These are phyloP conservation scores for Colletotrichum limetticola DNA, from an alignment of 2,329 filamentous ascomycete genomes.

Conservation along the genomic window DNA sequence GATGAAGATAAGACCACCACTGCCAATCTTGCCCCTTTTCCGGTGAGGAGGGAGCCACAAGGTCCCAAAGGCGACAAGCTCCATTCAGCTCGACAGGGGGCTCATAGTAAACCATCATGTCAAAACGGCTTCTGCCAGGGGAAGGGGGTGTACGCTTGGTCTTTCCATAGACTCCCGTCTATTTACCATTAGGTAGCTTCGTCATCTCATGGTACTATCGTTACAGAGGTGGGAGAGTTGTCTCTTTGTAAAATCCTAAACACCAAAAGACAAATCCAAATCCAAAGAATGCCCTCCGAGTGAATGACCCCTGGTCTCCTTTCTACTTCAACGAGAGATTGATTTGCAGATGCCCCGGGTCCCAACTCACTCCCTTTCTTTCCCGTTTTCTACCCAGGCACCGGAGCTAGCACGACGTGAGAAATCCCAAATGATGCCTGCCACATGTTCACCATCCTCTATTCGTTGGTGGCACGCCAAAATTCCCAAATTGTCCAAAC, in stretches of 20 bases:
- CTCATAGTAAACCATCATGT: neutral
- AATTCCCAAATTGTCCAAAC: constrained; percentile 35
- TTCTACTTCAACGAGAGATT: constrained; percentile 2
- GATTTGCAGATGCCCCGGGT: neutral
- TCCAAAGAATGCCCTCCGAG: neutral
- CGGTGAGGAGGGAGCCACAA: neutral
- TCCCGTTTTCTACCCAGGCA: neutral
- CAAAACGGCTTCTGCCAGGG: neutral
- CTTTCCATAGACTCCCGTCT: constrained; percentile 5
- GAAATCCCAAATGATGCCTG: neutral
- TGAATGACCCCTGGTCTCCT: neutral
- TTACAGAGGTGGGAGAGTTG: constrained; percentile 30
- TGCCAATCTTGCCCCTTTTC: neutral
- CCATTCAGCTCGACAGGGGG: neutral
- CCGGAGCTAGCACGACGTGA: neutral
- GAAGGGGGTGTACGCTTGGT: no score
- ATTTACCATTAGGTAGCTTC: constrained; percentile 30
- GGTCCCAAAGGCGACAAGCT: neutral
- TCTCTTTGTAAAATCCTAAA: constrained; percentile 20
- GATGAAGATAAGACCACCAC: neutral
- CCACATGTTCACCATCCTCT: constrained; percentile 27
- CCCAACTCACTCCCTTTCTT: neutral
- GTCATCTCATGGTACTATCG: constrained; percentile 32
- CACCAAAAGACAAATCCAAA: constrained; percentile 10
- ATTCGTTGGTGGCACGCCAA: constrained; percentile 29